Evolutionary conservation across 208 protist species (phyloP).

Genomic region (Vickermania ingenoplastis): DNA sequence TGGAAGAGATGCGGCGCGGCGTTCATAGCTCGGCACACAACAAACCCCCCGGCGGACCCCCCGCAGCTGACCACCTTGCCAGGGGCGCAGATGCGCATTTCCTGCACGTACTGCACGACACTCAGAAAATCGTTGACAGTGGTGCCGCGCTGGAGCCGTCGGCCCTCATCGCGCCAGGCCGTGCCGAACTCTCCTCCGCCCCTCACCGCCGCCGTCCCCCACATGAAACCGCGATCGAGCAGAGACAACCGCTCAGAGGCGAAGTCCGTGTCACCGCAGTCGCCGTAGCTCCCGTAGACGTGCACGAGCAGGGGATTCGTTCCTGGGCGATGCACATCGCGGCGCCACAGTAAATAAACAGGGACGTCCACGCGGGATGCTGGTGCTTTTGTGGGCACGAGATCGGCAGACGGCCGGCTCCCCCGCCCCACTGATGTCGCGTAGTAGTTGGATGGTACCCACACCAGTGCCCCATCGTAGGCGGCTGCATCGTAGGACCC

Average conservation of each 20-base stretch:
- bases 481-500: conserved; percentile 20
- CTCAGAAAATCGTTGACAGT: conserved; percentile 81
- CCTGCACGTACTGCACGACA: conserved; percentile 44
- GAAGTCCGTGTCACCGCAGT: conserved; percentile 53
- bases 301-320: conserved; percentile 36
- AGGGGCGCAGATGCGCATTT: conserved; percentile 20
- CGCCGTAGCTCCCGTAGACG: conserved; percentile 75
- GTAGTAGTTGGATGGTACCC: conserved; percentile 49
- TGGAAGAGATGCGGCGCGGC: conserved; percentile 40
- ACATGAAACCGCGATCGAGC: conserved; percentile 75
- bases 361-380: conserved; percentile 18
- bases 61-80: conserved; percentile 39
- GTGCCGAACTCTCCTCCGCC: conserved; percentile 87
- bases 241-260: conserved; percentile 34
- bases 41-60: conserved; percentile 75
- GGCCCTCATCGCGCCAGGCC: conserved; percentile 48
- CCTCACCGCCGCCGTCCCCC: conserved; percentile 56
- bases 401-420: not conserved
- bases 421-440: not conserved
- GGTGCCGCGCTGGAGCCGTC: conserved; percentile 44
- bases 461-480: conserved; percentile 42
- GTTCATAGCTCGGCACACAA: conserved; percentile 66
- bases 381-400: conserved; percentile 14
- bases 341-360: conserved; percentile 34
- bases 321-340: not conserved